A percentile compares a stretch with the other conserved stretches of the same genome.
Evolutionary conservation across 2,329 filamentous ascomycete species (phyloP).

Genomic region (Gnomoniopsis smithogilvyi): DNA sequence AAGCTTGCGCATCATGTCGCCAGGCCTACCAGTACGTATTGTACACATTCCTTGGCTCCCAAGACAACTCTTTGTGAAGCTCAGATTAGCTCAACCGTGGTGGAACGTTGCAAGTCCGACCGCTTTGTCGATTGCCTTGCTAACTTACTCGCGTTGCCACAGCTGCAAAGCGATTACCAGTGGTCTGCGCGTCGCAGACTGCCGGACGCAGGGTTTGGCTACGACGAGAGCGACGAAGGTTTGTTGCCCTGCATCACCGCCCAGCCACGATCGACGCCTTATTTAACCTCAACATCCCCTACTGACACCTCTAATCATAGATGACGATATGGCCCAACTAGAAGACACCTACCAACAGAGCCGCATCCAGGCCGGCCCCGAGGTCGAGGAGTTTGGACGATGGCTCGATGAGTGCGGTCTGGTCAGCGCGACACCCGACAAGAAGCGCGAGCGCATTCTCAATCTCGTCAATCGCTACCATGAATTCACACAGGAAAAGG

Average conservation of each 20-base stretch:
- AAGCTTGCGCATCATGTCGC: conserved; percentile 14
- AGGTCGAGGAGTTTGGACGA: conserved; percentile 85
- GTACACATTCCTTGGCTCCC: conserved; percentile 5
- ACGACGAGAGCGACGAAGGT: conserved; percentile 20
- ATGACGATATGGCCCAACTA: conserved; percentile 28
- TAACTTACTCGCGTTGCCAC: conserved; percentile 3
- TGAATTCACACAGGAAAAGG: conserved; percentile 47
- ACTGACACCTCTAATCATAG: conserved; percentile 1
- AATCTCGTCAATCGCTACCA: conserved; percentile 66
- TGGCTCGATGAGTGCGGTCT: conserved; percentile 72
- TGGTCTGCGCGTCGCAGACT: conserved; percentile 17
- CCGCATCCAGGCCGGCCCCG: conserved; percentile 64
- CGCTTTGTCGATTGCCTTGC: neutral
- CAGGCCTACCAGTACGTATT: conserved; percentile 15
- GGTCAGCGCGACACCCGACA: conserved; percentile 43
- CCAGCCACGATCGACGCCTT: neutral
- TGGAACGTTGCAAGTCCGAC: neutral
- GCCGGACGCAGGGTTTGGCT: conserved; percentile 9
- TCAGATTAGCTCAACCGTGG: conserved; percentile 1
- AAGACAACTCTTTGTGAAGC: conserved; percentile 10
- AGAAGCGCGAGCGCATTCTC: conserved; percentile 64
- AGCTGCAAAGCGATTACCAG: conserved; percentile 8
- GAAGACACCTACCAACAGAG: conserved; percentile 29
- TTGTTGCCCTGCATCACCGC: neutral
- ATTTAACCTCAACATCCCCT: neutral